Base-by-base conservation (phyloP, 306 rosid genomes). In the Dalbergia cultrata region DNA sequence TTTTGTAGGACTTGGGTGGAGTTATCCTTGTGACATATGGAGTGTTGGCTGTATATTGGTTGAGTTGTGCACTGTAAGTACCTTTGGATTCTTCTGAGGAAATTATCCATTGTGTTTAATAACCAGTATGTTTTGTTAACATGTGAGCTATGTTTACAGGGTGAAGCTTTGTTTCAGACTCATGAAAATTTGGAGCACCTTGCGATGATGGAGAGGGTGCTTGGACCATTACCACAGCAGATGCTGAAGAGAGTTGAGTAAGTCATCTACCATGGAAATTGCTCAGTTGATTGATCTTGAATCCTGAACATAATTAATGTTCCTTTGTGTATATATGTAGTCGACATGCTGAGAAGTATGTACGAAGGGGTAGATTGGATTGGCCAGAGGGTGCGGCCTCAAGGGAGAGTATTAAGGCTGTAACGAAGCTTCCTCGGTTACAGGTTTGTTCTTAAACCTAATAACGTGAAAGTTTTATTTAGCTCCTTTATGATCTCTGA, bases 1-100 rank as follows among this genome's bases (percentile, higher is more conserved):
- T 33, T 56, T 81, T 77, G 63, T 75, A 95, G 99, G 99, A 31
- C 93, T 85, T 82, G 97, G 99, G 22, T 95, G 99, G 99, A 93
- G 93, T 84, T 93, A 87, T 77, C 94, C 98, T 0, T 95, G 99
- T 67, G 99, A 95, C 79, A 63, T 91, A 57, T 95, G 99, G 99
- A 95, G 99, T 70, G 95, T 93, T 67, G 99, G 99, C 13, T 95
- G 99, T 89, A 95, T 95, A 76, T 83, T 95, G 84, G 97, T 93
- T 12, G 99, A 95, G 70, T 75, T 95, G 31, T 95, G 99, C 93
- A 88, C 97, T 80, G 99, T 95, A 84, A 35, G 87, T 31, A 68
- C 61, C 5, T 53, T 14, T 58, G 33, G 22, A 44, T 56, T 22
- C 17, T n/a, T 37, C 13, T 4, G 1, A 26, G 3, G 10, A 13